Evolutionary conservation across 2,329 filamentous ascomycete species (phyloP).

Genomic region (Gaeumannomyces tritici): DNA sequence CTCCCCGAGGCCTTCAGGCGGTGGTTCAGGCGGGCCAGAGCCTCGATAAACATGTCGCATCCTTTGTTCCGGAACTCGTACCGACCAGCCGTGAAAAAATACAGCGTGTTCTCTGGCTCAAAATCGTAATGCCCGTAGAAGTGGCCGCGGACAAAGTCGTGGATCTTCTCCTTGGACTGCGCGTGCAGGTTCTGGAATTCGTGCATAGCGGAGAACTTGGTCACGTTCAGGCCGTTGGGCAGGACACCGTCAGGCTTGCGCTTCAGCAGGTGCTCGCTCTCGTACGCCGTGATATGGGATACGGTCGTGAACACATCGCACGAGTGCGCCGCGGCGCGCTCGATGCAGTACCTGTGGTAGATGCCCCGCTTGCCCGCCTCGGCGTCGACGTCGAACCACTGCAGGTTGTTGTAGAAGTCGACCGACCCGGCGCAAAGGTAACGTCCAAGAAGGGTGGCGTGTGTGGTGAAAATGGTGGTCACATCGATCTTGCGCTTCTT

Average conservation of each 20-base stretch:
- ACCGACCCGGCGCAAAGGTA: constrained; percentile 96
- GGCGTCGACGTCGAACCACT: constrained; percentile 91
- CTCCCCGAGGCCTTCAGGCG: constrained; percentile 75
- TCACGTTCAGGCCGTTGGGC: constrained; percentile 95
- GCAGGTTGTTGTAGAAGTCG: constrained; percentile 98
- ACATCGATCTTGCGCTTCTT: constrained; percentile 94
- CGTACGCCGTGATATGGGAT: constrained; percentile 96
- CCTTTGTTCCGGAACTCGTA: constrained; percentile 99
- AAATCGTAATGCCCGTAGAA: constrained; percentile 99
- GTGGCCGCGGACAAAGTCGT: constrained; percentile 94
- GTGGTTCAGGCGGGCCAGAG: constrained; percentile 88
- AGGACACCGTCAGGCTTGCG: constrained; percentile 94
- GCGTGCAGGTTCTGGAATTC: constrained; percentile 98
- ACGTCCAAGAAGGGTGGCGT: constrained; percentile 87
- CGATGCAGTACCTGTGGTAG: constrained; percentile 97
- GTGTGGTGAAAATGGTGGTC: constrained; percentile 97
- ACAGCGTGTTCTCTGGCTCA: constrained; percentile 90
- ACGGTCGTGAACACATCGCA: constrained; percentile 98
- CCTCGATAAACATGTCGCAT: constrained; percentile 99
- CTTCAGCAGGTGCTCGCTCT: constrained; percentile 95
- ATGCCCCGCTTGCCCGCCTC: constrained; percentile 97
- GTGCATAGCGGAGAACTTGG: constrained; percentile 96
- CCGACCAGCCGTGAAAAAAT: constrained; percentile 92
- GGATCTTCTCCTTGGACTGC: constrained; percentile 93
- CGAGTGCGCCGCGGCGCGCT: constrained; percentile 83